A percentile compares a stretch with the other conserved stretches of the same genome.
phyloP scores from a whole-genome alignment of 495 filamentous ascomycete species.

The Cladorrhinum samala region DNA sequence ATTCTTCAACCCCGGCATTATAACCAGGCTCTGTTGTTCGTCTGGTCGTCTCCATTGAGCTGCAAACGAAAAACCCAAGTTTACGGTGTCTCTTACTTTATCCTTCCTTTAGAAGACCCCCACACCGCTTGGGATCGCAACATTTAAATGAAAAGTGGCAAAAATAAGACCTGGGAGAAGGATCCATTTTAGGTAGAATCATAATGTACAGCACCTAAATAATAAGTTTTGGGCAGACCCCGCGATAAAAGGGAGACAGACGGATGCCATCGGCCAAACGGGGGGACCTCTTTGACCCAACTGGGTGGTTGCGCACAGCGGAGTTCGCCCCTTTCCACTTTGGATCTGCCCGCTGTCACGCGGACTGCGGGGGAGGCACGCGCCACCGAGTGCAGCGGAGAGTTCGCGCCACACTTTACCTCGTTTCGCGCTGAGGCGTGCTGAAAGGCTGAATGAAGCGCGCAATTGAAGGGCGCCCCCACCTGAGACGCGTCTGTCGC shows the following conservation, averaged over 20 bases:
- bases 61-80: background rate
- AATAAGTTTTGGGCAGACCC: background rate
- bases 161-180: background rate
- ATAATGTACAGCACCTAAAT: too few species aligned
- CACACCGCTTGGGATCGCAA: background rate
- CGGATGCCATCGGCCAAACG: slow-evolving; percentile 7
- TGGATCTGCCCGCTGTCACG: background rate
- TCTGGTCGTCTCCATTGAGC: background rate
- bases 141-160: background rate
- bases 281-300: too few species aligned
- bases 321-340: slow-evolving; percentile 40
- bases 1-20: slow-evolving; percentile 57
- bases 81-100: background rate
- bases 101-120: background rate
- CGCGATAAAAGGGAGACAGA: background rate
- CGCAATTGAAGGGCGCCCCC: background rate
- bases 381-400: too few species aligned
- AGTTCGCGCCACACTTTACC: too few species aligned
- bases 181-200: too few species aligned
- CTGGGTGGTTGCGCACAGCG: too few species aligned
- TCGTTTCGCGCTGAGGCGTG: too few species aligned
- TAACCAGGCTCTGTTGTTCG: slow-evolving; percentile 40
- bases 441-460: too few species aligned
- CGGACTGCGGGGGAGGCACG: slow-evolving; percentile 5
- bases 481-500: background rate